Evolutionary conservation across 2,329 filamentous ascomycete genomes (phyloP).

Genomic region (Stagonosporopsis tanaceti): DNA sequence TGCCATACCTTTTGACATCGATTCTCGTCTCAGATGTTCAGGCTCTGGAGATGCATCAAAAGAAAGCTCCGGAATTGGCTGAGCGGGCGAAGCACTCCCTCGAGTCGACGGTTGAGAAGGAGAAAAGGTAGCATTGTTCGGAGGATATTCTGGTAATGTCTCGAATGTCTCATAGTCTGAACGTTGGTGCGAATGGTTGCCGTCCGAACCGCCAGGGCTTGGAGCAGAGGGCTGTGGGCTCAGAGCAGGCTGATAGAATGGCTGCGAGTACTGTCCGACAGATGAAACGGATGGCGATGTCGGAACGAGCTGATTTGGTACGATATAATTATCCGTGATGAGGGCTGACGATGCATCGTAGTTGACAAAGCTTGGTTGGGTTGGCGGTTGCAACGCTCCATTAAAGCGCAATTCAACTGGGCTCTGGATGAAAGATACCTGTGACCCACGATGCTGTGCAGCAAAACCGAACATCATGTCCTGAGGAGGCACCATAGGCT

Average conservation of each 20-base stretch:
- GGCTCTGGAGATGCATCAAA: slow-evolving; percentile 40
- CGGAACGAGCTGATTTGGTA: slow-evolving; percentile 24
- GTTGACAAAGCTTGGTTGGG: slow-evolving; percentile 40
- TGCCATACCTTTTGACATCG: slow-evolving; percentile 29
- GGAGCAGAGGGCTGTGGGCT: slow-evolving; percentile 37
- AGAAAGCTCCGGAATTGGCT: slow-evolving; percentile 26
- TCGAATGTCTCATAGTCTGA: slow-evolving; percentile 39
- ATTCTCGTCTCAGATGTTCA: slow-evolving; percentile 29
- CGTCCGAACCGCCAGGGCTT: slow-evolving; percentile 44
- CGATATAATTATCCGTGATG: slow-evolving; percentile 38
- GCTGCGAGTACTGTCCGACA: slow-evolving; percentile 26
- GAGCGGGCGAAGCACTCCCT: slow-evolving; percentile 20
- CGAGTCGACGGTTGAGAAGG: slow-evolving; percentile 4
- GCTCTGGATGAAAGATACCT: slow-evolving; percentile 23
- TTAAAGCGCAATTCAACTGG: slow-evolving; percentile 36
- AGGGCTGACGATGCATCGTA: slow-evolving; percentile 35
- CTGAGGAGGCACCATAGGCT: slow-evolving; percentile 33
- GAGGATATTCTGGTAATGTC: slow-evolving; percentile 13
- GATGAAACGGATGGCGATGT: slow-evolving; percentile 36
- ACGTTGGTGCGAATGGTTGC: slow-evolving; percentile 35
- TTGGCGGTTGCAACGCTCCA: slow-evolving; percentile 35
- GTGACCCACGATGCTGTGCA: slow-evolving; percentile 23
- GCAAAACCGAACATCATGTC: slow-evolving; percentile 32
- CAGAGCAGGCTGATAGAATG: slow-evolving; percentile 30
- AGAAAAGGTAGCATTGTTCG: neutral